phyloP scores from a whole-genome alignment of 1,139 yeast species.

The Eremothecium gossypii region DNA sequence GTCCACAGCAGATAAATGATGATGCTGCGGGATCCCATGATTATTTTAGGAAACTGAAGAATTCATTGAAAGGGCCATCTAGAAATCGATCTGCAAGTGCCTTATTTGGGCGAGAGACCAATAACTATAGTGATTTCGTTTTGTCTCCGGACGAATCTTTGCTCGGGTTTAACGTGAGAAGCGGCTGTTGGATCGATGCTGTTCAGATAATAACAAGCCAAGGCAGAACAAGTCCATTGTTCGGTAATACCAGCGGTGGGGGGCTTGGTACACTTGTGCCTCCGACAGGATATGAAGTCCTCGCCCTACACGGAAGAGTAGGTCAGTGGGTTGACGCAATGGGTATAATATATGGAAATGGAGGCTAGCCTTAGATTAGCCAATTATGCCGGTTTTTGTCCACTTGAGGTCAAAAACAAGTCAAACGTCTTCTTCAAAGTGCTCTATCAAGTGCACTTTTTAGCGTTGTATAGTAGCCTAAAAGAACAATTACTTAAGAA shows the following conservation, averaged over 20 bases:
- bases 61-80: slow-evolving; percentile 13
- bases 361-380: too few relatives aligned
- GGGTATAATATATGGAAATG: slow-evolving; percentile 38
- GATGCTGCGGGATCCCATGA: slow-evolving; percentile 38
- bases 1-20: slow-evolving; percentile 30
- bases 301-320: slow-evolving; percentile 61
- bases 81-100: slow-evolving; percentile 13
- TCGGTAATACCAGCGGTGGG: slow-evolving; percentile 66
- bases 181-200: slow-evolving; percentile 89
- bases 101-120: slow-evolving; percentile 56
- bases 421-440: neutral
- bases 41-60: slow-evolving; percentile 33
- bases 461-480: too few relatives aligned
- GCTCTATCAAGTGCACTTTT: neutral
- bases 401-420: too few relatives aligned
- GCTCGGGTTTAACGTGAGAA: slow-evolving; percentile 51
- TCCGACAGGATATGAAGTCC: slow-evolving; percentile 49
- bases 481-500: neutral
- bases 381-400: neutral
- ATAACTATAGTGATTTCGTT: slow-evolving; percentile 46
- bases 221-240: slow-evolving; percentile 45
- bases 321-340: slow-evolving; percentile 67
- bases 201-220: slow-evolving; percentile 54
- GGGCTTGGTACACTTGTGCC: slow-evolving; percentile 47
- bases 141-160: slow-evolving; percentile 51